Conservation (phyloP, 345 rosid genomes). For the Conringia planisiliqua region DNA sequence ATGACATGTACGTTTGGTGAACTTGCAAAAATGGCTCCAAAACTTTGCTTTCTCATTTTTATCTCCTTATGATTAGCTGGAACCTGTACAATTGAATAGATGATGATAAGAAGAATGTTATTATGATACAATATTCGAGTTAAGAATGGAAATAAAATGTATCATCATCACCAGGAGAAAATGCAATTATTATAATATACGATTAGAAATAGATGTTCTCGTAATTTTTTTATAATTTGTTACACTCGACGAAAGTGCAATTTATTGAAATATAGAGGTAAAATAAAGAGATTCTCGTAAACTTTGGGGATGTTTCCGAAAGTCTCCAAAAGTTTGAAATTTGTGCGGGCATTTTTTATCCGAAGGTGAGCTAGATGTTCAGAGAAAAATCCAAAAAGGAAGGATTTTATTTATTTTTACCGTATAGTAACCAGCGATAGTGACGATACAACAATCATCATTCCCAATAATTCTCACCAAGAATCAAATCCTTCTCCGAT, state of each 20-base stretch:
- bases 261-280: background rate
- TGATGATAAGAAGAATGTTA: background rate
- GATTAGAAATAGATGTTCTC: background rate
- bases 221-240: no score
- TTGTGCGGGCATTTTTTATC: conserved; percentile 15
- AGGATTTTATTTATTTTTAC: conserved; percentile 2
- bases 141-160: background rate
- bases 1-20: background rate
- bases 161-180: background rate
- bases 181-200: background rate
- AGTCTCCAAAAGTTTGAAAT: conserved; percentile 12
- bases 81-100: background rate
- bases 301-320: background rate
- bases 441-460: conserved; percentile 21
- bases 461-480: conserved; percentile 18
- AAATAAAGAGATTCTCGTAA: background rate
- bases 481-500: conserved; percentile 12
- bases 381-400: conserved; percentile 3
- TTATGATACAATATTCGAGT: background rate
- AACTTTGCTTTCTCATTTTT: background rate
- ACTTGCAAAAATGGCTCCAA: background rate
- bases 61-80: background rate
- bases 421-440: conserved; percentile 11
- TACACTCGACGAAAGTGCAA: background rate
- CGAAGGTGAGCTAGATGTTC: background rate